Conservation (phyloP, 108 stramenopile genomes). For the Nitzschia sp. region DNA sequence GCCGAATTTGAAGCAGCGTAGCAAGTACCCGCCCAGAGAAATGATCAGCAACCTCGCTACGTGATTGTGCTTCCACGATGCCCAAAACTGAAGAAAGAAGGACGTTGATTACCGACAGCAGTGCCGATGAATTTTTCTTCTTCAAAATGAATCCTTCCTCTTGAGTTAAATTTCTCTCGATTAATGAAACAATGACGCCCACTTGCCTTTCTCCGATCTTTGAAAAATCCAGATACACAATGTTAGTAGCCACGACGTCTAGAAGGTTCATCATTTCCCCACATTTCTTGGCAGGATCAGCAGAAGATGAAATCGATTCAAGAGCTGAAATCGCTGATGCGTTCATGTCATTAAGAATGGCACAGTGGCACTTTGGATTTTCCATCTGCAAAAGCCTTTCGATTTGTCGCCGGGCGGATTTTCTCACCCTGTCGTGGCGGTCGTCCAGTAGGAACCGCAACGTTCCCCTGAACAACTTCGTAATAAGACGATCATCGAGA, state of each 20-base stretch:
- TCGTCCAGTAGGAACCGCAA: conserved; percentile 56
- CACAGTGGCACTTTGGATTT: conserved; percentile 29
- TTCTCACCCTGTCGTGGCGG: conserved; percentile 54
- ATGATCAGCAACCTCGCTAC: conserved; percentile 17
- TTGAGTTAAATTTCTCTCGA: conserved; percentile 24
- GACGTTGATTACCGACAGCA: conserved; percentile 41
- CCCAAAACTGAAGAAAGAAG: conserved; percentile 48
- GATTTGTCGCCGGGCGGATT: conserved; percentile 45
- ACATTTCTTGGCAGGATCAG: background rate
- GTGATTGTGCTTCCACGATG: conserved; percentile 40
- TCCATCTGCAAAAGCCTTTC: conserved; percentile 49
- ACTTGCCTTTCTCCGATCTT: conserved; percentile 49
- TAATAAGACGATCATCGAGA: conserved; percentile 16
- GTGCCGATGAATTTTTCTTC: conserved; percentile 26
- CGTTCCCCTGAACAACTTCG: conserved; percentile 46
- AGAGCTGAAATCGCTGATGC: background rate
- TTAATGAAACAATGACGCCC: conserved; percentile 45
- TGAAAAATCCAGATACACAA: conserved; percentile 47
- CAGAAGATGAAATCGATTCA: background rate
- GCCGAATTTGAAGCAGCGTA: conserved; percentile 56
- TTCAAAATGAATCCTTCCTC: conserved; percentile 35
- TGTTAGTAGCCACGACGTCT: conserved; percentile 3
- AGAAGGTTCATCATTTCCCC: background rate
- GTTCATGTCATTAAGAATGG: conserved; percentile 26
- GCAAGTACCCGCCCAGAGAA: conserved; percentile 67